Conservation (phyloP, 495 filamentous ascomycete genomes). For the Wilcoxina mikolae region DNA sequence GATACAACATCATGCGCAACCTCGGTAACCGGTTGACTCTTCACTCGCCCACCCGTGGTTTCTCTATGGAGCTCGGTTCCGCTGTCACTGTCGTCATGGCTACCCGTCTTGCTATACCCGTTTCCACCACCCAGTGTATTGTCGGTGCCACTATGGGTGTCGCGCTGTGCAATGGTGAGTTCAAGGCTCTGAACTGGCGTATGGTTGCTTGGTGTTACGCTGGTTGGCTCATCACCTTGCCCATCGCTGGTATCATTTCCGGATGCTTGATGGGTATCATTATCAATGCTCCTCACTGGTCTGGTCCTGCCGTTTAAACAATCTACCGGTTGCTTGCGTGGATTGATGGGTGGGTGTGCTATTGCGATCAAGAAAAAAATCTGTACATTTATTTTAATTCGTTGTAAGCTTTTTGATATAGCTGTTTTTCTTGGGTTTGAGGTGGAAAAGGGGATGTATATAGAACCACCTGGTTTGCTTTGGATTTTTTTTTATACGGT, state of each 20-base stretch:
- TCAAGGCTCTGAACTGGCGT: conserved; percentile 45
- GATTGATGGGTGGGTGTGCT: too few species aligned
- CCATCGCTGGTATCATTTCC: conserved; percentile 41
- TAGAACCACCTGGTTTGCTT: too few species aligned
- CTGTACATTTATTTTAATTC: too few species aligned
- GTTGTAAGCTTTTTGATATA: too few species aligned
- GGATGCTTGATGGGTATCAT: conserved; percentile 44
- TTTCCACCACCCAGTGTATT: conserved; percentile 49
- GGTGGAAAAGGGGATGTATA: too few species aligned
- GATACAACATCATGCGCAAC: conserved; percentile 55
- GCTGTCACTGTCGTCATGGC: conserved; percentile 56
- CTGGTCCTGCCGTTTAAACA: conserved; percentile 1
- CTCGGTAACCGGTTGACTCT: conserved; percentile 57
- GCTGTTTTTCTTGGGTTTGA: too few species aligned
- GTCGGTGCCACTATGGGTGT: conserved; percentile 49
- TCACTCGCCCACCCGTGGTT: conserved; percentile 53
- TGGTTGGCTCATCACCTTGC: conserved; percentile 46
- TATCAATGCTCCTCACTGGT: conserved; percentile 41
- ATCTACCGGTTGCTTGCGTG: too few species aligned
- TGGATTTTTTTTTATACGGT: too few species aligned
- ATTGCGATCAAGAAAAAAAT: too few species aligned
- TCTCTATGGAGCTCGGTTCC: conserved; percentile 53
- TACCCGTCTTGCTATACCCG: conserved; percentile 41
- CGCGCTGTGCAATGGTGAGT: conserved; percentile 44
- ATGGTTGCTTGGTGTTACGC: conserved; percentile 44